Evolutionary conservation across 2,329 filamentous ascomycete species (phyloP), one percentile per base, ranked within the genome.

Genomic region (Penicillium sp.): DNA sequence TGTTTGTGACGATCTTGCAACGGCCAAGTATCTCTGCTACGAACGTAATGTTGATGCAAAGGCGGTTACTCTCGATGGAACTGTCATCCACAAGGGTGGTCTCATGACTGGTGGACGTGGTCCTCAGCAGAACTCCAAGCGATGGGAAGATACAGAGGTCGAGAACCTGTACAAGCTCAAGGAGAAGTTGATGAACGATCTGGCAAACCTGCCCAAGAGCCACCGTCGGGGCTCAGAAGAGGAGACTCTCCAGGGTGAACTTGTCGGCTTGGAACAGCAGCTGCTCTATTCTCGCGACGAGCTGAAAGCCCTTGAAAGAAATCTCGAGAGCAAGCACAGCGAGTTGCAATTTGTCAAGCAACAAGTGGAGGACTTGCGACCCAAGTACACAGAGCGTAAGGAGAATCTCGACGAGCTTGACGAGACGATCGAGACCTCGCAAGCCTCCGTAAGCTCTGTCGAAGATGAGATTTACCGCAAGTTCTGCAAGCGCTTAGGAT

Each of bases 41-140:
- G 86, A 89, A 53, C 88, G 86, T 59, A 87, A 84, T 31, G 87
- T 97, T 31, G 89, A 92, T 55, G 92, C 95, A 49, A 97, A 97
- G 73, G 92, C 93, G 5, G 93, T 99, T 11, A 96, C 92, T 0
- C 75, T 97, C 11, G 92, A 97, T 68, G 94, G 94, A n/a, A 93
- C 88, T 50, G 88, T 99, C 56, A 97, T 99, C 60, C 92, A 96
- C 77, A 97, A 97, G 71, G 92, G 90, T 43, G 94, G 94, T 67
- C 82, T 95, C 49, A 97, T 99, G 88, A 97, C 94, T 45, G 94
- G 94, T 80, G 94, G 94, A 61, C 88, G 92, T 57, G 88, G 91
- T 29, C 87, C 86, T 44, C 90, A 89, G 70, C 86, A 87, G 50
- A 84, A 84, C 55, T 89, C 91, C 60, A 88, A 91, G 54, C 84